These are phyloP conservation scores for Fabrea salina DNA, from an alignment of 169 alveolate species.

Conservation along the genomic window DNA sequence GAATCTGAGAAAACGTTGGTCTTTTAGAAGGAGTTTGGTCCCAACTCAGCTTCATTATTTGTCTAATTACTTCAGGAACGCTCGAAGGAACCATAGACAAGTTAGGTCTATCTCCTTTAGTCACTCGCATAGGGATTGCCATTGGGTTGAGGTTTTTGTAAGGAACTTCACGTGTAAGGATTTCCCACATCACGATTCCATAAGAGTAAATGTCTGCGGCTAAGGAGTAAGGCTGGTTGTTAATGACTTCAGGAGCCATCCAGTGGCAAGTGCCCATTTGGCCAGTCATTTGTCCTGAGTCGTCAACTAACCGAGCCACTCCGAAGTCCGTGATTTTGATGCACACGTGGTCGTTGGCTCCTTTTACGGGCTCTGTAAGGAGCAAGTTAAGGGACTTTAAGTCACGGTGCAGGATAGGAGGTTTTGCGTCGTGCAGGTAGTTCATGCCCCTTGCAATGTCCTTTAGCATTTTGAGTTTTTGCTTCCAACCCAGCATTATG, in stretches of 20 bases:
- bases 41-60: conserved; percentile 73
- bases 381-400: conserved; percentile 83
- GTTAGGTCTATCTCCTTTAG: conserved; percentile 64
- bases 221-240: conserved; percentile 64
- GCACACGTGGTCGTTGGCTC: conserved; percentile 41
- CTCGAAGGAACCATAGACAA: conserved; percentile 40
- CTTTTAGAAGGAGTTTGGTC: conserved; percentile 66
- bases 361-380: conserved; percentile 47
- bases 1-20: conserved; percentile 61
- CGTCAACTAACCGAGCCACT: conserved; percentile 42
- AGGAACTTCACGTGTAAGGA: conserved; percentile 79
- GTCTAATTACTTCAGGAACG: conserved; percentile 54
- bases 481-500: conserved; percentile 57
- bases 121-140: conserved; percentile 41
- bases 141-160: conserved; percentile 40
- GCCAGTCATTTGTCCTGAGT: conserved; percentile 49
- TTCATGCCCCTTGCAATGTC: conserved; percentile 84
- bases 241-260: conserved; percentile 91
- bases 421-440: conserved; percentile 79
- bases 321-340: conserved; percentile 73
- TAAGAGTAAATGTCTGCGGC: conserved; percentile 87
- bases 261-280: conserved; percentile 85
- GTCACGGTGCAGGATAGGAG: conserved; percentile 91
- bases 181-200: conserved; percentile 83
- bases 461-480: conserved; percentile 62